Percentiles rank a stretch among this genome's conserved stretches.
These are phyloP conservation scores for barley (Hordeum vulgare) DNA, from an alignment of 176 grass and related monocot genomes.

Conservation along the genomic window MorexV3_pseudomolecules_assembly NC_058522.1:66084777-66085276, in stretches of 20 bases:
- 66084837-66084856: slow-evolving; percentile 22
- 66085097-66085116: slow-evolving; percentile 61
- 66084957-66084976: slow-evolving; percentile 46
- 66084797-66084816: not conserved
- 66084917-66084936: not conserved
- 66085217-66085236: slow-evolving; percentile 34
- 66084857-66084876: not conserved
- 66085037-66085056: slow-evolving; percentile 8
- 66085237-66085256: slow-evolving; percentile 1
- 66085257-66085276: not conserved
- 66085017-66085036: slow-evolving; percentile 27
- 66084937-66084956: slow-evolving; percentile 31
- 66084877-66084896: not conserved
- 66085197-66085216: slow-evolving; percentile 76
- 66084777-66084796: slow-evolving; percentile 10
- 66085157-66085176: slow-evolving; percentile 36
- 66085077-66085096: slow-evolving; percentile 63
- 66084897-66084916: not conserved
- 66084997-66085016: slow-evolving; percentile 40
- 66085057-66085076: slow-evolving; percentile 18
- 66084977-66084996: slow-evolving; percentile 75
- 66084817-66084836: not conserved
- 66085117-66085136: slow-evolving; percentile 34
- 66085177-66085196: slow-evolving; percentile 50
- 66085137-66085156: slow-evolving; percentile 20